Conservation (phyloP, 1,284 basidiomycete species). For the Apiotrichum laibachii region DNA sequence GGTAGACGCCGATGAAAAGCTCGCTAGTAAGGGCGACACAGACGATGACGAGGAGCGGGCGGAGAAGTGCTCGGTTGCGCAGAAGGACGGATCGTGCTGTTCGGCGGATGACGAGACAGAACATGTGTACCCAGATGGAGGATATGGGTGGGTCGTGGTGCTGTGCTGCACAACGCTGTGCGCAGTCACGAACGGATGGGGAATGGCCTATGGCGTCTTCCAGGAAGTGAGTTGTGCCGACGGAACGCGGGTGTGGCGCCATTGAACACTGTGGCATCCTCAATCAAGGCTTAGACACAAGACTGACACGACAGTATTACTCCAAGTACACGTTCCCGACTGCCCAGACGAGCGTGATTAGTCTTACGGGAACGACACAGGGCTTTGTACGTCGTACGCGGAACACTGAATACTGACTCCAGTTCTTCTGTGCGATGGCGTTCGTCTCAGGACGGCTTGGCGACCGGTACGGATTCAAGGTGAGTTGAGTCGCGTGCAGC, state of each 20-base stretch:
- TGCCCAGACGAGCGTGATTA: slow-evolving; percentile 25
- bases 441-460: slow-evolving; percentile 18
- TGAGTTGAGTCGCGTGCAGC: slow-evolving; percentile 8
- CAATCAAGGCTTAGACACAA: too few relatives aligned
- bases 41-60: not conserved
- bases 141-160: slow-evolving; percentile 44
- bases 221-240: slow-evolving; percentile 24
- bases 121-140: slow-evolving; percentile 48
- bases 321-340: slow-evolving; percentile 19
- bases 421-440: slow-evolving; percentile 7
- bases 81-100: not conserved
- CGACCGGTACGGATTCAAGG: slow-evolving; percentile 32
- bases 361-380: slow-evolving; percentile 15
- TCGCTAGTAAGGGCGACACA: too few relatives aligned
- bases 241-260: too few relatives aligned
- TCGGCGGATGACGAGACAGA: not conserved
- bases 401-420: not conserved
- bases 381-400: slow-evolving; percentile 6
- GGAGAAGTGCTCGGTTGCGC: not conserved
- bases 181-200: slow-evolving; percentile 30
- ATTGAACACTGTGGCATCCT: too few relatives aligned
- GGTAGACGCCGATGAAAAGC: not conserved
- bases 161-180: slow-evolving; percentile 32
- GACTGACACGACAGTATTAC: slow-evolving; percentile 27
- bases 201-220: slow-evolving; percentile 39